Evolutionary conservation across 306 rosid species (phyloP), one percentile per base, ranked within the genome.

Genomic region (Styphnolobium japonicum): DNA sequence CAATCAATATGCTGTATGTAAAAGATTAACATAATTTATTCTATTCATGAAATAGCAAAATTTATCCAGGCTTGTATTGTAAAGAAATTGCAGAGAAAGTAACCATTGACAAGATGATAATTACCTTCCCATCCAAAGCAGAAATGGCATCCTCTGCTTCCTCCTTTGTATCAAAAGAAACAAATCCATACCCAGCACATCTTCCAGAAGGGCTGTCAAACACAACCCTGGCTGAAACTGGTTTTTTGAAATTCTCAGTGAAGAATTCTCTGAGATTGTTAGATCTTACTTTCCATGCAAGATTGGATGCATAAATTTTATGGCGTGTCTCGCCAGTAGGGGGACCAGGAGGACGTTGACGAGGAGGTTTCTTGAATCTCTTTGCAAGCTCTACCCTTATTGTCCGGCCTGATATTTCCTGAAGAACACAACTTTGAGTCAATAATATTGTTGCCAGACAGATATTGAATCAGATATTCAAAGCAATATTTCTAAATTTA

Each of bases 131-230:
- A 58, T 90, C 88, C 86, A 94, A 64, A 37, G 91, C 63, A 72
- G 97, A 78, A 80, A 94, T 69, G 58, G 95, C 98, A 73, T 86
- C 87, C 58, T 87, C 92, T 29, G 93, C 97, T 75, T 94, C 98
- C 81, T 94, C 97, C 78, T 60, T 71, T 12, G 93, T 91, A 42
- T 68, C 73, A 69, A 89, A 94, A 86, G 95, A 91, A 79, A 91
- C 92, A 83, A 91, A 94, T 51, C 95, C 98, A 80, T 91, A 92
- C 22, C 98, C 97, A 37, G 90, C 78, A 74, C 95, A 87, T 77
- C 77, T 92, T 73, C 96, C 94, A 36, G 77, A 25, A 78, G 91
- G 86, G 19, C 80, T 85, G 29, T 90, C 92, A 52, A 92, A 91
- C 82, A 95, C 97, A 81, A 95, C 92, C 79, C 96, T 90, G 53